Conservation (phyloP, 164 flowering plant species). For the Platanus orientalis region DNA sequence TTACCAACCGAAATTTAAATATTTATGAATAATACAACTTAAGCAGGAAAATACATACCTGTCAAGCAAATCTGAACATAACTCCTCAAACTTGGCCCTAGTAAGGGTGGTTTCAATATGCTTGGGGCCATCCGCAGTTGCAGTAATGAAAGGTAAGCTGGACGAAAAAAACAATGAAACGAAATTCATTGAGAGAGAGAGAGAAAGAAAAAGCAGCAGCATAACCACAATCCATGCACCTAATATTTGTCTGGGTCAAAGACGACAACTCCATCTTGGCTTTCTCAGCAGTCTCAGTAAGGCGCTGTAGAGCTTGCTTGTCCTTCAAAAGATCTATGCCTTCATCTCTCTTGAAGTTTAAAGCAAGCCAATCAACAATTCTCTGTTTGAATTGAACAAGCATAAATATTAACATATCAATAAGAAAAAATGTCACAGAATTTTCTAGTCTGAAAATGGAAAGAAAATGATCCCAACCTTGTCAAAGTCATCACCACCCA, state of each 20-base stretch:
- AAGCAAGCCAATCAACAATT: slow-evolving; percentile 74
- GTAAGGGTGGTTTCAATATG: slow-evolving; percentile 80
- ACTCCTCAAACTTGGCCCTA: slow-evolving; percentile 81
- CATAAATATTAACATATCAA: slow-evolving; percentile 6
- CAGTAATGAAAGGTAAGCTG: slow-evolving; percentile 85
- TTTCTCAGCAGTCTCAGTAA: slow-evolving; percentile 71
- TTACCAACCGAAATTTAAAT: too few relatives aligned
- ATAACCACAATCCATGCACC: slow-evolving; percentile 22
- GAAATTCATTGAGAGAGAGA: neutral
- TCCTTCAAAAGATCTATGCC: slow-evolving; percentile 74
- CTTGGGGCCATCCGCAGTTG: slow-evolving; percentile 82
- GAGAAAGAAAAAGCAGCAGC: neutral
- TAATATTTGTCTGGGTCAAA: slow-evolving; percentile 58
- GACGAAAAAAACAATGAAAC: neutral
- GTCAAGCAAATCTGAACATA: slow-evolving; percentile 76
- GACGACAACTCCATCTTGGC: slow-evolving; percentile 73
- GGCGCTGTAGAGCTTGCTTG: slow-evolving; percentile 64
- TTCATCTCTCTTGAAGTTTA: slow-evolving; percentile 64
- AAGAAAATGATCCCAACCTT: slow-evolving; percentile 36
- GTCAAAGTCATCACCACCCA: too few relatives aligned
- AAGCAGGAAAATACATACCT: slow-evolving; percentile 52
- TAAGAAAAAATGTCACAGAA: neutral
- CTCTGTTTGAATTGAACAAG: slow-evolving; percentile 26
- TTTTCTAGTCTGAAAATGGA: neutral
- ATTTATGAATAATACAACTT: too few relatives aligned